These are phyloP conservation scores for Trichosporon faecale DNA, from an alignment of 1,284 basidiomycete species.

Conservation along the genomic window DNA sequence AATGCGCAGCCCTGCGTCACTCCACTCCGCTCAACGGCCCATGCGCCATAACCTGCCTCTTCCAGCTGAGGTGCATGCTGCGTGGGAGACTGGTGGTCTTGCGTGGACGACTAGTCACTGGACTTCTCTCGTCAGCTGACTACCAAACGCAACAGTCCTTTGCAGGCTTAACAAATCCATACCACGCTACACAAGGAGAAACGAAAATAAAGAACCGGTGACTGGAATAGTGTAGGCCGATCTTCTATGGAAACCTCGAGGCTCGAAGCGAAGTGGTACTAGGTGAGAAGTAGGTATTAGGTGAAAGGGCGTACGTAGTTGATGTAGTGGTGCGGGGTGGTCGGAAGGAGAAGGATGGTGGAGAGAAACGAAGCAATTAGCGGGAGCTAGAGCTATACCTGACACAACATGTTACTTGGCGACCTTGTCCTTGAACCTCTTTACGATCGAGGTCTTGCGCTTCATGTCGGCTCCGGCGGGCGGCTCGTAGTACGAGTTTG, in stretches of 20 bases:
- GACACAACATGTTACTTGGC: constrained; percentile 16
- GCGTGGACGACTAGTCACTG: too few relatives aligned
- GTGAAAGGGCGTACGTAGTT: neutral
- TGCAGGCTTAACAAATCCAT: neutral
- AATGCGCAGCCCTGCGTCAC: neutral
- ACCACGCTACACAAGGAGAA: neutral
- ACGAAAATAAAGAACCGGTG: constrained; percentile 22
- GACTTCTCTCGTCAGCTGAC: too few relatives aligned
- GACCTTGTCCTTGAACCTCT: constrained; percentile 48
- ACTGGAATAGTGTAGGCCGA: neutral
- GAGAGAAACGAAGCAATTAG: neutral
- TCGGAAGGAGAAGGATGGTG: neutral
- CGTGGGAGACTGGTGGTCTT: too few relatives aligned
- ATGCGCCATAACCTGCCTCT: too few relatives aligned
- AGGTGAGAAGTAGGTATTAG: neutral
- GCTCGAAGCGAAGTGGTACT: neutral
- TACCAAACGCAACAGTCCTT: too few relatives aligned
- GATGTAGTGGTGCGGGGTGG: neutral
- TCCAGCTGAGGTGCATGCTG: too few relatives aligned
- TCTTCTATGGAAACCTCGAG: neutral
- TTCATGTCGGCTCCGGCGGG: constrained; percentile 25
- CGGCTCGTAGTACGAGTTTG: neutral
- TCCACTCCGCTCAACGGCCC: neutral
- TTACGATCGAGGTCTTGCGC: constrained; percentile 49
- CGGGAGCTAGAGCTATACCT: neutral